These are phyloP conservation scores for Lentinula sp. DNA, from an alignment of 768 basidiomycete genomes.

Conservation along the genomic window DNA sequence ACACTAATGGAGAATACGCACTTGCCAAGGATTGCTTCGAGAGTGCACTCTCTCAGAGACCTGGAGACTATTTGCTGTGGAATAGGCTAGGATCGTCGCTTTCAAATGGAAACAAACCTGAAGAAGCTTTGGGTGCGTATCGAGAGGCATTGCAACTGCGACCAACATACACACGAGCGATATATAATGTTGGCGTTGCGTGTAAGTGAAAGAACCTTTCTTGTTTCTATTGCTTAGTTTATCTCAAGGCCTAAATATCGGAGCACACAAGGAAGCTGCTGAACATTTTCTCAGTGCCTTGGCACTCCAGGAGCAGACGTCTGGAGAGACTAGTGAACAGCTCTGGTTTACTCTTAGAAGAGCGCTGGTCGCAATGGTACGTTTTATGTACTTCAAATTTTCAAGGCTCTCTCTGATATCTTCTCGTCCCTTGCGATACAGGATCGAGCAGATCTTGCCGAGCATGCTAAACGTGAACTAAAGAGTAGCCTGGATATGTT, in stretches of 20 bases:
- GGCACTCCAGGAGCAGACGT: conserved; percentile 66
- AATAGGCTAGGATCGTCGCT: conserved; percentile 92
- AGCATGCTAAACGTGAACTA: conserved; percentile 56
- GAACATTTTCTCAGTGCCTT: conserved; percentile 92
- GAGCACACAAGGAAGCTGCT: conserved; percentile 90
- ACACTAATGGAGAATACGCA: conserved; percentile 81
- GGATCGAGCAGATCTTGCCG: conserved; percentile 80
- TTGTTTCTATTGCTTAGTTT: conserved; percentile 4
- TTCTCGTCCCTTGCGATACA: conserved; percentile 18
- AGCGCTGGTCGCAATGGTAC: conserved; percentile 75
- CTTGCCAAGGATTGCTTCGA: conserved; percentile 94
- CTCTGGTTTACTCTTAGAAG: conserved; percentile 88
- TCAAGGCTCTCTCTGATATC: neutral
- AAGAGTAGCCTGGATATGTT: conserved; percentile 67
- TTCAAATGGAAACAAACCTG: conserved; percentile 91
- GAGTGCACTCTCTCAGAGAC: conserved; percentile 72
- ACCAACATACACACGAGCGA: conserved; percentile 94
- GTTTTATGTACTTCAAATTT: conserved; percentile 12
- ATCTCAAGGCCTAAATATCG: conserved; percentile 83
- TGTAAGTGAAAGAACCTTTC: conserved; percentile 49
- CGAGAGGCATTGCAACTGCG: conserved; percentile 83
- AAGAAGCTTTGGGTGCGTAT: conserved; percentile 89
- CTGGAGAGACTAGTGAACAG: conserved; percentile 69
- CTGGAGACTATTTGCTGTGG: conserved; percentile 94
- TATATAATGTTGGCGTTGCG: conserved; percentile 97